Evolutionary conservation across 139 green algal genomes (phyloP).

Genomic region (Chlorella sp.): DNA sequence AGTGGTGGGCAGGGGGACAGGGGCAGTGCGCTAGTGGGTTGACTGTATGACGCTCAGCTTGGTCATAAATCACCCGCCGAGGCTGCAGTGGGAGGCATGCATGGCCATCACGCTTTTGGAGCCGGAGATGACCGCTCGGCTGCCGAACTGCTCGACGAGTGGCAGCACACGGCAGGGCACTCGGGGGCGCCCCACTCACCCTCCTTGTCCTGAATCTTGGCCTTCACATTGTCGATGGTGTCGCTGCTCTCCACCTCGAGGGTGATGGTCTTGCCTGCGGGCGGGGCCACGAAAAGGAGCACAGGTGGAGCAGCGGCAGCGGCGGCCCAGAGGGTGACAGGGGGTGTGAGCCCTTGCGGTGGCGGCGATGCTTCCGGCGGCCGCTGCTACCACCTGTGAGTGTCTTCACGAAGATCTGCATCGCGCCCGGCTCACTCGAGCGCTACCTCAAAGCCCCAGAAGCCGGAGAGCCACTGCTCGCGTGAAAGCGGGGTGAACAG

Average conservation of each 20-base stretch:
- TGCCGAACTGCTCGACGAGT: background rate
- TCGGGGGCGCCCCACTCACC: slow-evolving; percentile 40
- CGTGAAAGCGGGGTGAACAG: background rate
- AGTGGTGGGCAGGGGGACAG: background rate
- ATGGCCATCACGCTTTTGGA: too few species aligned
- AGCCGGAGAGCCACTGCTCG: background rate
- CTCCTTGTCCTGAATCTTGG: slow-evolving; percentile 97
- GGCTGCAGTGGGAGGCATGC: too few species aligned
- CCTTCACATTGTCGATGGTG: slow-evolving; percentile 95
- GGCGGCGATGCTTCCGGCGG: too few species aligned
- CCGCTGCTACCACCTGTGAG: slow-evolving; percentile 65
- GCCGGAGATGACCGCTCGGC: background rate
- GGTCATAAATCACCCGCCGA: too few species aligned
- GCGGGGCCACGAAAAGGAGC: background rate
- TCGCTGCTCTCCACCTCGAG: slow-evolving; percentile 87
- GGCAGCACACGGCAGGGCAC: too few species aligned
- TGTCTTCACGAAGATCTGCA: slow-evolving; percentile 93
- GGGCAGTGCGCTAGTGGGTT: background rate
- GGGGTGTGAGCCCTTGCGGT: background rate
- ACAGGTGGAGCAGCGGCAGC: background rate
- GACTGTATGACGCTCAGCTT: too few species aligned
- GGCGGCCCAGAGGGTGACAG: background rate
- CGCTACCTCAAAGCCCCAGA: background rate
- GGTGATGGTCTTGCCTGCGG: slow-evolving; percentile 90
- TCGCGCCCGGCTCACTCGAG: slow-evolving; percentile 30